Conservation (phyloP, 805 yeast species). For the Clavispora vitiphila region DNA sequence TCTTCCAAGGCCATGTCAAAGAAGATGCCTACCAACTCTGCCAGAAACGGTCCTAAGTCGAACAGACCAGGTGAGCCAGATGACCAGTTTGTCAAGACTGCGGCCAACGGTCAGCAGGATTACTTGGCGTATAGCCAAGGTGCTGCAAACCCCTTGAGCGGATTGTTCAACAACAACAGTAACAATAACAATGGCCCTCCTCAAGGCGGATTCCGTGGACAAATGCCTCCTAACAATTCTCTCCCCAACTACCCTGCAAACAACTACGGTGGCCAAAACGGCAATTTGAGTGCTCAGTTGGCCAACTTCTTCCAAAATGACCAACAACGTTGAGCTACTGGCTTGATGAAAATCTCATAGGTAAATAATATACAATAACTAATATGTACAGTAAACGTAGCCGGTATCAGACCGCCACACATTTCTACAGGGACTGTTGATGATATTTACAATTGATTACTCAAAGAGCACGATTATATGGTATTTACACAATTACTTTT, state of each 20-base stretch:
- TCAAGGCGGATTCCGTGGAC: constrained; percentile 9
- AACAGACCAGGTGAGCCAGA: constrained; percentile 58
- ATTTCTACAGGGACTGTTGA: too few species aligned
- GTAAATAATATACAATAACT: constrained; percentile 1
- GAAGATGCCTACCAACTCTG: constrained; percentile 88
- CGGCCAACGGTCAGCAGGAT: constrained; percentile 34
- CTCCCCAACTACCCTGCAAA: constrained; percentile 8
- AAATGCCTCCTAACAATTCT: constrained; percentile 5
- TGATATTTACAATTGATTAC: not conserved
- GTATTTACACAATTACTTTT: not conserved
- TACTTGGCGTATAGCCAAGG: constrained; percentile 30
- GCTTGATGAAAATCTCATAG: not conserved
- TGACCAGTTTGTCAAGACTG: constrained; percentile 35
- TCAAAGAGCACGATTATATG: not conserved
- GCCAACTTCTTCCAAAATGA: constrained; percentile 32
- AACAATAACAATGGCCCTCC: constrained; percentile 14
- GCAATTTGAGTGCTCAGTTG: constrained; percentile 35
- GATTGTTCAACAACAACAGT: constrained; percentile 32
- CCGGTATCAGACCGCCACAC: too few species aligned
- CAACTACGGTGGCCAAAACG: constrained; percentile 12
- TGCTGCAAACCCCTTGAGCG: constrained; percentile 43
- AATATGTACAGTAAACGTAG: too few species aligned
- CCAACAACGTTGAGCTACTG: constrained; percentile 3
- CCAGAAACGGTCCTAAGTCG: constrained; percentile 81
- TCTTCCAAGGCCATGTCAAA: constrained; percentile 87